A percentile compares a stretch with the other conserved stretches of the same genome.
phyloP scores from a whole-genome alignment of 139 green algal species.

The Yamagishiella unicocca region DNA sequence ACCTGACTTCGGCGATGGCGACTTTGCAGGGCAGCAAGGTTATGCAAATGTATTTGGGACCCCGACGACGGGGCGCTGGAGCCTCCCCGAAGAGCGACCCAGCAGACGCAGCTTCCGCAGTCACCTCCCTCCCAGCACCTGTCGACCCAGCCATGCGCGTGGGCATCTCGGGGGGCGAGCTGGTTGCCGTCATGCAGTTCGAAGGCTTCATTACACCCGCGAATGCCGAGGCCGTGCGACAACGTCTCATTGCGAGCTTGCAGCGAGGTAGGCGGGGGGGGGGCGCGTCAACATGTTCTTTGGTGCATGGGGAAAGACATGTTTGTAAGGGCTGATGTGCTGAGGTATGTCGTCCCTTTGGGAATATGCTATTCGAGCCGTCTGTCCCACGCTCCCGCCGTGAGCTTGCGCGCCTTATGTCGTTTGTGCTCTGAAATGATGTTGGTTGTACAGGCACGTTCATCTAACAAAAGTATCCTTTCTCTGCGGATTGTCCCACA shows the following conservation, averaged over 20 bases:
- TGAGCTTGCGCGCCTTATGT: too few relatives aligned
- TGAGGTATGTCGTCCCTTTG: too few relatives aligned
- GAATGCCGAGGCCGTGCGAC: conserved; percentile 46
- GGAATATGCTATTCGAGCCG: too few relatives aligned
- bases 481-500: too few relatives aligned
- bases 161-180: conserved; percentile 67
- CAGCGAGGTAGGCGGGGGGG: conserved; percentile 34
- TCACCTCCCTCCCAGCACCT: conserved; percentile 46
- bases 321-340: too few relatives aligned
- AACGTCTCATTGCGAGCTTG: conserved; percentile 54
- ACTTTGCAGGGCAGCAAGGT: conserved; percentile 49
- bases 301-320: too few relatives aligned
- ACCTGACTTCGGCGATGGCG: too few relatives aligned
- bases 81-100: background rate
- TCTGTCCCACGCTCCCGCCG: too few relatives aligned
- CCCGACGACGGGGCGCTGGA: background rate
- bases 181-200: conserved; percentile 71
- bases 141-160: conserved; percentile 38
- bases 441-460: too few relatives aligned
- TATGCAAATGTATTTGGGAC: conserved; percentile 60
- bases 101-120: background rate
- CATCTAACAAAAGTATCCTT: too few relatives aligned
- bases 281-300: too few relatives aligned
- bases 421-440: too few relatives aligned
- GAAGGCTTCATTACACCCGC: conserved; percentile 74